Evolutionary conservation across 352 stramenopile genomes (phyloP), one percentile per base, ranked within the genome.

Genomic region (Elongisporangium undulatum): DNA sequence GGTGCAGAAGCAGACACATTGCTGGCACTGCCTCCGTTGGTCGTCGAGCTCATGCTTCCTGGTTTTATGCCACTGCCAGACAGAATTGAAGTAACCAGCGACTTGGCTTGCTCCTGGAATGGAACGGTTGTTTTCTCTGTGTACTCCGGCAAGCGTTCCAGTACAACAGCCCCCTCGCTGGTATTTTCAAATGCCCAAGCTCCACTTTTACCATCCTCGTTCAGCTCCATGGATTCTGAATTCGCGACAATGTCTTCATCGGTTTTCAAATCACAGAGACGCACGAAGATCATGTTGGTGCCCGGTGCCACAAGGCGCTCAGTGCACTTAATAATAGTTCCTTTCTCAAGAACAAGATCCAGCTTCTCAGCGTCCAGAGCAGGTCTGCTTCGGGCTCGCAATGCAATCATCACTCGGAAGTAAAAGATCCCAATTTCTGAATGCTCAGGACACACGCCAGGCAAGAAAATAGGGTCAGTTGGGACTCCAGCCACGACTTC

Each of bases 111-210:
- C 16, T 92, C 79, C 58, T 84, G 79, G 12, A 93, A 57, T 5
- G 73, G 66, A 10, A 82, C 34, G 10, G 59, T 20, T 9, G 63
- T 38, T 23, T 64, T 56, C 1, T 64, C 59, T 48, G 64, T 62
- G 19, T 69, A 79, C 41, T 89, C 76, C 2, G 83, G 69, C 4
- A 93, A 60, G 2, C 82, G 72, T 55, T 93, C 79, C 4, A 91
- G 66, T 12, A 87, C 79, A 3, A 87, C 63, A 1, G 73, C 75
- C 0, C 80, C 80, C 26, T 88, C 74, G 10, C 67, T 59, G 0
- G 82, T 86, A 49, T 83, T 89, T 66, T 88, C 77, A 53, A 86
- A 91, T 12, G 77, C 75, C 82, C 79, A 91, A 0, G 85, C 54
- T 9, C 79, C 79, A 13, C 13, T 41, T 3, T 73, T 62, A 29